Conservation (phyloP, 192 early-diverging fungal species). For the Linnemannia zychae region DNA sequence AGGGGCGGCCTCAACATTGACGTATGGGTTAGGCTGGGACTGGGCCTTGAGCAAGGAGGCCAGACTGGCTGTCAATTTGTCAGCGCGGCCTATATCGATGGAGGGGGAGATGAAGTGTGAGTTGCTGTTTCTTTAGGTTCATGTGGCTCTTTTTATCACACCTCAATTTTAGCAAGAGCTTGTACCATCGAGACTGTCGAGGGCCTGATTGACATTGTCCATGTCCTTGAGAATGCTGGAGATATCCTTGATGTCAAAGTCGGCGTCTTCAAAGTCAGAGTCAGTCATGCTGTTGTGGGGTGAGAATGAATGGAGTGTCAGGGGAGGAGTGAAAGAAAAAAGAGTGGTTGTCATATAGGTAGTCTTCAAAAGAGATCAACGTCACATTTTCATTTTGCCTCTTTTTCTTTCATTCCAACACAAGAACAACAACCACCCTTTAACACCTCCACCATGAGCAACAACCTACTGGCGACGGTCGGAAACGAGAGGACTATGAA, state of each 20-base stretch:
- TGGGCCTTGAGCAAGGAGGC: conserved; percentile 43
- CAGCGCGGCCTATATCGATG: conserved; percentile 24
- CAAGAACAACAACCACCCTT: not conserved
- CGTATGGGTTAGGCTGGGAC: conserved; percentile 42
- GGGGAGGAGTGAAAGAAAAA: not conserved
- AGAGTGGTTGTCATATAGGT: too few relatives aligned
- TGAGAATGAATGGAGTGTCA: not conserved
- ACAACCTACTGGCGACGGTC: conserved; percentile 73
- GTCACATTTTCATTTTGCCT: conserved; percentile 8
- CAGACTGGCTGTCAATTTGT: conserved; percentile 33
- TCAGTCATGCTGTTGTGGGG: conserved; percentile 31
- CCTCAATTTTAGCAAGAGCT: not conserved
- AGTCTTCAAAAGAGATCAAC: conserved; percentile 10
- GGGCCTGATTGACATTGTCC: conserved; percentile 35
- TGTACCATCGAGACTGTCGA: conserved; percentile 39
- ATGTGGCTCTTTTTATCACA: not conserved
- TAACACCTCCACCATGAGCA: conserved; percentile 24
- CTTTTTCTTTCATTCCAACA: not conserved
- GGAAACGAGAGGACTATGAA: conserved; percentile 89
- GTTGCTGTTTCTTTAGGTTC: not conserved
- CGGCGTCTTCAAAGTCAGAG: conserved; percentile 44
- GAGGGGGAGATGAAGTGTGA: not conserved
- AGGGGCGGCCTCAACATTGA: conserved; percentile 14
- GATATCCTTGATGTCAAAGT: conserved; percentile 48
- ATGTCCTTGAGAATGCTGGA: conserved; percentile 54